phyloP scores from a whole-genome alignment of 805 yeast species.

The Dipodascopsis tothii region DNA sequence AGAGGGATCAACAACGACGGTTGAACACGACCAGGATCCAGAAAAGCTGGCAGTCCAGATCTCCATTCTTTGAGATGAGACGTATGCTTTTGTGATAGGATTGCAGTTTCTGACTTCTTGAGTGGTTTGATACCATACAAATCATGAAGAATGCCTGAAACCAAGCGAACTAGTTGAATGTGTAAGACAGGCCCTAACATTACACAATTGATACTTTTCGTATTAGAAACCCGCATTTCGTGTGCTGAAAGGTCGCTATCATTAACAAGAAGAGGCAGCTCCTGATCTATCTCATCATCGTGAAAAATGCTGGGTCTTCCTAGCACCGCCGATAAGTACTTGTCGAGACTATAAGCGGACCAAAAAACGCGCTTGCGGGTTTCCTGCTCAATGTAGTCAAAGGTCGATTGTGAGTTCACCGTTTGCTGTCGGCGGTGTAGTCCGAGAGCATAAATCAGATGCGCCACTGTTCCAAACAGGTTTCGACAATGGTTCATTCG shows the following conservation, averaged over 20 bases:
- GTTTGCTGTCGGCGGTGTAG: conserved; percentile 13
- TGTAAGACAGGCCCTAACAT: conserved; percentile 19
- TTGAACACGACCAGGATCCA: conserved; percentile 10
- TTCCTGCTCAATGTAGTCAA: conserved; percentile 21
- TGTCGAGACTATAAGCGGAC: conserved; percentile 27
- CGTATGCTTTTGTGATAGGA: conserved; percentile 4
- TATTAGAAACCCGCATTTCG: conserved; percentile 1
- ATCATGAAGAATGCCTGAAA: conserved; percentile 11
- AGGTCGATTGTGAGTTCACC: background rate
- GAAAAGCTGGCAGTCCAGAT: conserved; percentile 11
- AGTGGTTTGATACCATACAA: conserved; percentile 8
- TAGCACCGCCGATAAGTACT: conserved; percentile 42
- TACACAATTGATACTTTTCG: conserved; percentile 4
- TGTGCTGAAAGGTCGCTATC: conserved; percentile 8
- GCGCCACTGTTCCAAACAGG: conserved; percentile 17
- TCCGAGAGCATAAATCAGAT: conserved; percentile 16
- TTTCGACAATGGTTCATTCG: conserved; percentile 18
- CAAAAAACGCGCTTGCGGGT: conserved; percentile 25
- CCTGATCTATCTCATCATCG: conserved; percentile 43
- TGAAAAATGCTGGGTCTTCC: conserved; percentile 45
- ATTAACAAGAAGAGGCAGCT: conserved; percentile 11
- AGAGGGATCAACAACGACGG: conserved; percentile 10
- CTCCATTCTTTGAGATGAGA: conserved; percentile 10
- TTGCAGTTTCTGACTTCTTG: background rate
- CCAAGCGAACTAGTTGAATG: conserved; percentile 7